These are phyloP conservation scores for Cutaneotrichosporon cutaneum DNA, from an alignment of 1,284 basidiomycete genomes.

Conservation along the genomic window DNA sequence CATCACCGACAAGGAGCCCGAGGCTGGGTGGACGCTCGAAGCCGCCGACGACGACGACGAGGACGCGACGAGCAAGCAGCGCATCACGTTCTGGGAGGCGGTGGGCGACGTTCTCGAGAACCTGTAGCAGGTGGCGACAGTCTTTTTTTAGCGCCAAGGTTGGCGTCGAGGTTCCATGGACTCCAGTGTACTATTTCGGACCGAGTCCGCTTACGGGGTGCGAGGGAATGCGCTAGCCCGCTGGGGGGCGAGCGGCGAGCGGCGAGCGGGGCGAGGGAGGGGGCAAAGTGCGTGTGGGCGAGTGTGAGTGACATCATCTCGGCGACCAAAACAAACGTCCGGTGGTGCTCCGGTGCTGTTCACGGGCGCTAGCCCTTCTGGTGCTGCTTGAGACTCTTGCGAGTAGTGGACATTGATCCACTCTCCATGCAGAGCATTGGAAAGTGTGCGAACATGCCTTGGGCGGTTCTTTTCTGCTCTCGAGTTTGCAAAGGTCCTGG, in stretches of 20 bases:
- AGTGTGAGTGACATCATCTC: background rate
- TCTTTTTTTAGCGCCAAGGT: background rate
- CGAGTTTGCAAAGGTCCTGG: too few relatives aligned
- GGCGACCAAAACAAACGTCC: background rate
- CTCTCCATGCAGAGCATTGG: background rate
- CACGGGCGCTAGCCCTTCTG: too few relatives aligned
- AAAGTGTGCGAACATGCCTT: background rate
- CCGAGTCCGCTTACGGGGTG: too few relatives aligned
- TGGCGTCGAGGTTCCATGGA: background rate
- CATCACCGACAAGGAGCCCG: background rate
- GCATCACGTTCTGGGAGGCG: background rate
- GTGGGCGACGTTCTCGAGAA: background rate
- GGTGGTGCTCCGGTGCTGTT: background rate
- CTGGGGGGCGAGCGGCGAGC: background rate
- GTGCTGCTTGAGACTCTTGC: background rate
- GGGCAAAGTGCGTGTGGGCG: too few relatives aligned
- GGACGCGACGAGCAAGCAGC: too few relatives aligned
- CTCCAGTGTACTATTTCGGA: background rate
- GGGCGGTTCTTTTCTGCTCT: too few relatives aligned
- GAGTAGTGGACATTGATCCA: background rate
- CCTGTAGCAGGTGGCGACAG: background rate
- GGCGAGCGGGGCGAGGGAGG: background rate
- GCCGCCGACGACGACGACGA: background rate
- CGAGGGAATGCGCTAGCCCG: too few relatives aligned
- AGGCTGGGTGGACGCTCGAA: background rate